These are phyloP conservation scores for Microdochium trichocladiopsis DNA, from an alignment of 2,329 filamentous ascomycete species.

Conservation along the genomic window DNA sequence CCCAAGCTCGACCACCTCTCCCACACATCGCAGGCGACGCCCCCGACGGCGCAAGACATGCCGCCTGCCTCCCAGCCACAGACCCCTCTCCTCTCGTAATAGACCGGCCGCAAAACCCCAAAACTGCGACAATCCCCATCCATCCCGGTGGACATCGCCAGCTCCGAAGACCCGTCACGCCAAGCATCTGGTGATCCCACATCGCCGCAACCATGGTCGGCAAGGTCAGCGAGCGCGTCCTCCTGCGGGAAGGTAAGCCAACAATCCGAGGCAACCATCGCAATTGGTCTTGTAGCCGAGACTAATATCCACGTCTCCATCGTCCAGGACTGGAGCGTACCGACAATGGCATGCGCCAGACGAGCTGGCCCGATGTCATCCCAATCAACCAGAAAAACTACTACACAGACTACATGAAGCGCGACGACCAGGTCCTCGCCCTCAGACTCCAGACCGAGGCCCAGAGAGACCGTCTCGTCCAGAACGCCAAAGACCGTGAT, in stretches of 20 bases:
- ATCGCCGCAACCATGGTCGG: conserved; percentile 42
- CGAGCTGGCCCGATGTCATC: conserved; percentile 84
- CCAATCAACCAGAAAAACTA: conserved; percentile 99
- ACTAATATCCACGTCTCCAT: background rate
- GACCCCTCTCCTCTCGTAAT: too few relatives aligned
- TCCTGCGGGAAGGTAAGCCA: conserved; percentile 51
- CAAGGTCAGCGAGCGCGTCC: conserved; percentile 59
- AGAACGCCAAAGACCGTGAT: conserved; percentile 81
- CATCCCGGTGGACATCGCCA: background rate
- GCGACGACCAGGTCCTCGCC: conserved; percentile 91
- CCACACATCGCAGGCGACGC: too few relatives aligned
- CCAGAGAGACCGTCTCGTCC: conserved; percentile 73
- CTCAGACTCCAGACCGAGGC: conserved; percentile 85
- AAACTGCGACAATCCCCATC: too few relatives aligned
- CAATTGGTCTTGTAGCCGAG: background rate
- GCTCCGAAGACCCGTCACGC: background rate
- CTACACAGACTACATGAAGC: conserved; percentile 97
- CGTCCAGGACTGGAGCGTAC: conserved; percentile 82
- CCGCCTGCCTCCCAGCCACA: too few relatives aligned
- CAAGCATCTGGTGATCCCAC: background rate
- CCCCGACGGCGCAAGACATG: too few relatives aligned
- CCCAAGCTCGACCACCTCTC: too few relatives aligned
- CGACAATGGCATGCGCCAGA: conserved; percentile 96
- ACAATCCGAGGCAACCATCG: background rate
- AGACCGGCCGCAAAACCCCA: too few relatives aligned